These are phyloP conservation scores for Lepidium aucheri DNA, from an alignment of 345 rosid genomes.

Conservation along the genomic window DNA sequence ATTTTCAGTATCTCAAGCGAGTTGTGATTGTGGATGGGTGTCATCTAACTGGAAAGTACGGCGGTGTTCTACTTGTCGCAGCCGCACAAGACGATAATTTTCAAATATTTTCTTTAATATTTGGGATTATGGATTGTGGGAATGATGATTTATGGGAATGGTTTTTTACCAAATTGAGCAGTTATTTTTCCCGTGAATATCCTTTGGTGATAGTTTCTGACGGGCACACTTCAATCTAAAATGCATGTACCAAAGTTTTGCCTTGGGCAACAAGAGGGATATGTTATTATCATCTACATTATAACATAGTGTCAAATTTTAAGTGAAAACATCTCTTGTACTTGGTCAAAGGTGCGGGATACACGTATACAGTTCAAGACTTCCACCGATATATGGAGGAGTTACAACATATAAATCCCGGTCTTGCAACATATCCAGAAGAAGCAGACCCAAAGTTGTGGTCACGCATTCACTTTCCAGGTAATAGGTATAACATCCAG, in stretches of 20 bases:
- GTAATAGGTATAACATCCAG: too few species aligned
- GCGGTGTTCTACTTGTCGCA: too few species aligned
- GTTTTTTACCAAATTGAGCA: too few species aligned
- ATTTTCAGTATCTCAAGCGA: too few species aligned
- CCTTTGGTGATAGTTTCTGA: background rate
- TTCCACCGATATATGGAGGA: background rate
- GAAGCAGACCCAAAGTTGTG: too few species aligned
- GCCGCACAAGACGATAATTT: too few species aligned
- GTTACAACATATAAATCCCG: rapidly evolving
- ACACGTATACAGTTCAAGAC: background rate
- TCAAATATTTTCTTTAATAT: too few species aligned
- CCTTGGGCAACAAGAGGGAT: background rate
- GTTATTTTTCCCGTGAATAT: background rate
- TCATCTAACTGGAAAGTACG: too few species aligned
- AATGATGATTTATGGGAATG: too few species aligned
- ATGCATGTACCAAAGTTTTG: background rate
- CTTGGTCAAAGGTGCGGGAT: background rate
- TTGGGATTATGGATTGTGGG: too few species aligned
- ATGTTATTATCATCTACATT: background rate
- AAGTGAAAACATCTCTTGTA: background rate
- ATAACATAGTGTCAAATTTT: background rate
- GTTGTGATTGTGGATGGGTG: too few species aligned
- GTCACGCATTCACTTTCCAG: too few species aligned
- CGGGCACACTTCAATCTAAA: background rate
- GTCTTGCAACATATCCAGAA: background rate